phyloP scores from a whole-genome alignment of 164 flowering plant species.

The Aristolochia californica region DNA sequence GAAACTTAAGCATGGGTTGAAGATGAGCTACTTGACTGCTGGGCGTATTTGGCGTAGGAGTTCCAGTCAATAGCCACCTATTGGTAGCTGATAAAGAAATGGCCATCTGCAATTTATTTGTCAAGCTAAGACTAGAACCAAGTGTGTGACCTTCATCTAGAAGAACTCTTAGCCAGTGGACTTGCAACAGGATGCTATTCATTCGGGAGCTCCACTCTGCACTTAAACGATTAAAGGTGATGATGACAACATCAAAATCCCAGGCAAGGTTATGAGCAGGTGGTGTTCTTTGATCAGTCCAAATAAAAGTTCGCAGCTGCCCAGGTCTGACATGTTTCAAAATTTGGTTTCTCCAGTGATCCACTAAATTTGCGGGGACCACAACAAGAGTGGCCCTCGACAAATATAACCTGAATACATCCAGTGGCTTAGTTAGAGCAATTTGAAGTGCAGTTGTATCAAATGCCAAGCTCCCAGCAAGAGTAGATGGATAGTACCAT shows the following conservation, averaged over 20 bases:
- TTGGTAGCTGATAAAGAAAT: slow-evolving; percentile 61
- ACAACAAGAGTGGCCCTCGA: slow-evolving; percentile 86
- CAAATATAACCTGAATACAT: slow-evolving; percentile 60
- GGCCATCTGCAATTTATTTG: slow-evolving; percentile 91
- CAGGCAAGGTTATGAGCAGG: slow-evolving; percentile 74
- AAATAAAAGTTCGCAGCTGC: slow-evolving; percentile 58
- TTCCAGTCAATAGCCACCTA: slow-evolving; percentile 92
- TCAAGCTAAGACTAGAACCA: slow-evolving; percentile 82
- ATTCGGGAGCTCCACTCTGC: slow-evolving; percentile 78
- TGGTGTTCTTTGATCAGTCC: slow-evolving; percentile 70
- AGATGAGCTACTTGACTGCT: slow-evolving; percentile 85
- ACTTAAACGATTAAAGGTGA: slow-evolving; percentile 87
- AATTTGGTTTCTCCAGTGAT: slow-evolving; percentile 89
- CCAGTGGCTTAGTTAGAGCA: slow-evolving; percentile 73
- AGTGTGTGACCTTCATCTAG: slow-evolving; percentile 98
- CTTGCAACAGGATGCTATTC: slow-evolving; percentile 72
- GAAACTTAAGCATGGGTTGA: slow-evolving; percentile 80
- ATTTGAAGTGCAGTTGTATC: slow-evolving; percentile 66
- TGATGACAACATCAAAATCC: slow-evolving; percentile 92
- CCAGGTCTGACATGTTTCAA: slow-evolving; percentile 64
- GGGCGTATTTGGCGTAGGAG: slow-evolving; percentile 93
- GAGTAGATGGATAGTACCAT: slow-evolving; percentile 67
- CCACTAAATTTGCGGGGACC: slow-evolving; percentile 88
- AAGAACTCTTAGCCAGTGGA: slow-evolving; percentile 89
- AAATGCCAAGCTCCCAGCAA: slow-evolving; percentile 46